Conservation (phyloP, 2,329 filamentous ascomycete species). For the Macroventuria anomochaeta region DNA sequence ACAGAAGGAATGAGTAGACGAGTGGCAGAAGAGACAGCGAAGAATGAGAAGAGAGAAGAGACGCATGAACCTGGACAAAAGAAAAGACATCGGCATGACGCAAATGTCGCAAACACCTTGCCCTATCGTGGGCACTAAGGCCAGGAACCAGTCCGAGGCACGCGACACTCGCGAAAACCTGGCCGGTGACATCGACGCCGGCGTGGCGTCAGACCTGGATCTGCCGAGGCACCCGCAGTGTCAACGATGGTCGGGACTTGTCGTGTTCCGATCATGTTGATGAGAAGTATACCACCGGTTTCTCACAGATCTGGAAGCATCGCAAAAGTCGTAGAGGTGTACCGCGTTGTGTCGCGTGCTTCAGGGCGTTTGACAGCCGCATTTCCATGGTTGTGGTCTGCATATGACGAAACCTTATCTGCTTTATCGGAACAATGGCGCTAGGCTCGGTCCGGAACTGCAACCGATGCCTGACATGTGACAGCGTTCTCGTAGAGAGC, state of each 20-base stretch:
- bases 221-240: conserved; percentile 29
- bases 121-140: conserved; percentile 30
- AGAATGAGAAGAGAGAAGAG: neutral
- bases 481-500: conserved; percentile 2
- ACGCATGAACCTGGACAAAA: conserved; percentile 7
- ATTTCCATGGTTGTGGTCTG: conserved; percentile 1
- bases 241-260: conserved; percentile 13
- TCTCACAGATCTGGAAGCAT: neutral
- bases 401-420: neutral
- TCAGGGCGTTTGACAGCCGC: conserved; percentile 4
- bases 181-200: conserved; percentile 24
- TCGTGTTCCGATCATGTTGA: neutral
- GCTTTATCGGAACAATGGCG: neutral
- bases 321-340: neutral
- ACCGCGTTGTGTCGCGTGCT: conserved; percentile 12
- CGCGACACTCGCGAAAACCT: conserved; percentile 27
- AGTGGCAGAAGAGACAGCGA: neutral
- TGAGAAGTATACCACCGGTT: neutral
- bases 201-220: conserved; percentile 22
- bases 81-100: conserved; percentile 29
- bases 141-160: conserved; percentile 36
- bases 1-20: neutral
- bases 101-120: conserved; percentile 26
- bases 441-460: conserved; percentile 4
- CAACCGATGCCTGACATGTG: conserved; percentile 11